phyloP scores from a whole-genome alignment of 2,329 filamentous ascomycete species.

The Neofusicoccum laricinum region DNA sequence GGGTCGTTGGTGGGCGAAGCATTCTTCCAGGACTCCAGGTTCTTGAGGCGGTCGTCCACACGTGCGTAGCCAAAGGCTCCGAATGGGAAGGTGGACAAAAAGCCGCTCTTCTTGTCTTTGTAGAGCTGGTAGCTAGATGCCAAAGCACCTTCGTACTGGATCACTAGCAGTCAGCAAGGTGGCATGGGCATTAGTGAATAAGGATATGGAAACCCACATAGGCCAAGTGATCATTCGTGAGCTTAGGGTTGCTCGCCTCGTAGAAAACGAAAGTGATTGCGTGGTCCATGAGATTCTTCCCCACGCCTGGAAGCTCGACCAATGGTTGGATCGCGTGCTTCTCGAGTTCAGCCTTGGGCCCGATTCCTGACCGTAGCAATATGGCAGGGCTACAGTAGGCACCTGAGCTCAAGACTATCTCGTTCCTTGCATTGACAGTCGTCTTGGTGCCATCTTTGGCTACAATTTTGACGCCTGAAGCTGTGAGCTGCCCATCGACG shows the following conservation, averaged over 20 bases:
- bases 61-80: conserved; percentile 61
- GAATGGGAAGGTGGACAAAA: conserved; percentile 61
- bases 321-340: conserved; percentile 52
- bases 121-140: conserved; percentile 53
- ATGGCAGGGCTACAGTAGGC: conserved; percentile 37
- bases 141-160: conserved; percentile 45
- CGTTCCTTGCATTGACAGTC: conserved; percentile 33
- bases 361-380: conserved; percentile 55
- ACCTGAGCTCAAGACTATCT: conserved; percentile 33
- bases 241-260: conserved; percentile 54
- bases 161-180: conserved; percentile 45
- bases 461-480: conserved; percentile 46
- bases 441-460: conserved; percentile 40
- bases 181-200: conserved; percentile 10
- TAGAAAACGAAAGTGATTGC: conserved; percentile 58
- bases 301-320: conserved; percentile 59
- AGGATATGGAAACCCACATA: no score
- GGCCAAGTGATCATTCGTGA: conserved; percentile 46
- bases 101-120: conserved; percentile 57
- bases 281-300: conserved; percentile 63
- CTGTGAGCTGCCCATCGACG: conserved; percentile 36
- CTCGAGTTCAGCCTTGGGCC: conserved; percentile 52
- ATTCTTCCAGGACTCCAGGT: conserved; percentile 54
- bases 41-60: conserved; percentile 57
- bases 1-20: conserved; percentile 27